Evolutionary conservation across 2,329 filamentous ascomycete genomes (phyloP), one percentile per base, ranked within the genome.

Genomic region (Fusarium sulawesiense): DNA sequence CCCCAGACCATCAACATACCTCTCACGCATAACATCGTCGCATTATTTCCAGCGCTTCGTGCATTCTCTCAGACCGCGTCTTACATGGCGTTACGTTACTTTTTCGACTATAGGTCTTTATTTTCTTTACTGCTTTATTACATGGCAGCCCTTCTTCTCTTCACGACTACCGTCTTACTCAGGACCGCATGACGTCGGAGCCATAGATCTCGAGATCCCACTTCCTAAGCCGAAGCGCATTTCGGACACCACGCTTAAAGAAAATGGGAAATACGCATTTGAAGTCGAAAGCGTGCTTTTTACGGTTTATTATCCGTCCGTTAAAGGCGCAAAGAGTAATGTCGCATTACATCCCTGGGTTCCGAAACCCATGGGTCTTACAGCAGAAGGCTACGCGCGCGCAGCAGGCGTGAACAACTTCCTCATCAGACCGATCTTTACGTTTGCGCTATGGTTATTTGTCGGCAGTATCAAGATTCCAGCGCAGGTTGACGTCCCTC

Each of bases 291-390:
- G 83, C 2, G 83, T 85, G 6, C 78, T 86, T 7, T 84, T 86
- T 63, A 84, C 83, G 1, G 60, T 86, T 5, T 86, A 86, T 76
- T 86, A 86, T 47, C 84, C 84, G 3, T 73, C 81, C 8, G 68
- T 74, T 9, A 75, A 78, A 46, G 68, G 68, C 25, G 68, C 73
- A 37, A 37, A 37, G 18, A 37, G 34, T 37, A 37, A 56, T 6
- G 66, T 70, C 23, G 69, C 75, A 7, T 73, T 73, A n/a, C 83
- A 86, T 58, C 73, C 76, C 30, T 86, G 84, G 84, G 76, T 85
- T 23, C 77, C 83, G 0, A 78, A 76, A 4, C 84, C 84, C 0
- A 56, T 86, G 7, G 75, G 78, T 41, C 78, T 84, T 30, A 83
- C 80, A 0, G 84, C 83, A 3, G 76, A 80, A 56, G 84, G 84